phyloP scores from a whole-genome alignment of 2,329 filamentous ascomycete genomes.

The Huntiella bhutanensis region DNA sequence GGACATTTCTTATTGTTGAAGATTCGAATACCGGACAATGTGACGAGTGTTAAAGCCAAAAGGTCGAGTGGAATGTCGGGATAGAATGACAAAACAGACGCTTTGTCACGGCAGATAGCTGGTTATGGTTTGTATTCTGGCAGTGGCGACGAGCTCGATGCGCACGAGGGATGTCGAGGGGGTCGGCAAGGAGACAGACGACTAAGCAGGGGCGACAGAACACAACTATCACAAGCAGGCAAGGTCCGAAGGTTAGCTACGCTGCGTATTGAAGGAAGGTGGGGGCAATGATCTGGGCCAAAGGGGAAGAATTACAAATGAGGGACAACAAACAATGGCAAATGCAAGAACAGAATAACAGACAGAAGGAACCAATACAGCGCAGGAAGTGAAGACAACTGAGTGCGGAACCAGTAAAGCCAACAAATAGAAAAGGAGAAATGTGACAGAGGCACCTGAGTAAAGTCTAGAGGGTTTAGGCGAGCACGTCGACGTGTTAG shows the following conservation, averaged over 20 bases:
- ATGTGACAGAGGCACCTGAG: constrained; percentile 2
- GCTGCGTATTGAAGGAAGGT: too few species aligned
- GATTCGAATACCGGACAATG: not conserved
- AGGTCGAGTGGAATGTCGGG: constrained; percentile 10
- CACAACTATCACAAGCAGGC: constrained; percentile 1
- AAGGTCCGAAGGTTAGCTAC: not conserved
- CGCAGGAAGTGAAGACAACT: constrained; percentile 1
- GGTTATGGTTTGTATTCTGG: not conserved
- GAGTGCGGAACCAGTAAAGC: not conserved
- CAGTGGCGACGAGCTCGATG: not conserved
- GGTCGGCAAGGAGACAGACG: not conserved
- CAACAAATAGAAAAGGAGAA: constrained; percentile 2
- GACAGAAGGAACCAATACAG: constrained; percentile 13
- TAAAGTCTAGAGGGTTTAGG: not conserved
- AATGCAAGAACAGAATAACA: constrained; percentile 10
- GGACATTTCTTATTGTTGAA: constrained; percentile 41
- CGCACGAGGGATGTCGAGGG: not conserved
- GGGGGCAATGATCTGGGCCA: not conserved
- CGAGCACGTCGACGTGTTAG: constrained; percentile 2
- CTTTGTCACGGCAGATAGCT: not conserved
- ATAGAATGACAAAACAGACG: not conserved
- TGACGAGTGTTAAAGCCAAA: constrained; percentile 2
- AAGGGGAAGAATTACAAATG: constrained; percentile 10
- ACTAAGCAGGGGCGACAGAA: constrained; percentile 1
- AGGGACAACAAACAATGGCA: constrained; percentile 6